Evolutionary conservation across 495 filamentous ascomycete species (phyloP), one percentile per base, ranked within the genome.

Genomic region (Hypoxylon cercidicola): DNA sequence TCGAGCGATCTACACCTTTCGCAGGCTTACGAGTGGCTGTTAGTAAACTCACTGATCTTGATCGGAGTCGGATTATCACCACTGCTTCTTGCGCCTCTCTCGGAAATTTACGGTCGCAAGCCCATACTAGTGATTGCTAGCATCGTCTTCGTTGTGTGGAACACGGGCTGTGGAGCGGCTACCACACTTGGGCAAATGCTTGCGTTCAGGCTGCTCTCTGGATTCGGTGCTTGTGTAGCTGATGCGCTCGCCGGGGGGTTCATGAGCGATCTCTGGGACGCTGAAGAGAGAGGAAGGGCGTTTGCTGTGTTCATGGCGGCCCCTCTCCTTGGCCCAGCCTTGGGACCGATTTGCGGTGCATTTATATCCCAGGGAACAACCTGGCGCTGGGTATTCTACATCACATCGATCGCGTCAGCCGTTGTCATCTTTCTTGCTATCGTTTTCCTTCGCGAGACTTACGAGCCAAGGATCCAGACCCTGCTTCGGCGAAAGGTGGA

Each of bases 381-480:
- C 0, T 90, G 88, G 88, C 77, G 87, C 40, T 90, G 88, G 88
- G 76, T 85, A 23, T 90, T 91, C 74, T 84, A 82, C 71, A 70
- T 79, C 12, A 85, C 85, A 12, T 82, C 84, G 0, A 88, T 90
- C 41, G 81, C 77, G 8, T 84, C 85, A 55, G 84, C 61, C 0
- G 10, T 85, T 6, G 81, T 92, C 48, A 87, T 89, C 68, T 1
- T 85, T 11, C 72, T 79, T 6, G 89, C 88, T 5, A 56, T 90
- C 9, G 85, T 90, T 72, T 85, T 86, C 68, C 79, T 92, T 0
- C 84, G 79, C 55, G 89, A 91, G 73, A 89, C 88, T 6, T 89
- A 90, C 72, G 79, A 79, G 1, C 86, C 88, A 0, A 28, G 25
- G 25, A 28, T 28, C 25, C 25, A 28, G 25, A 82, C 78, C 41